Percentiles rank a stretch among this genome's conserved stretches.
These are phyloP conservation scores for Sporisorium scitamineum DNA, from an alignment of 1,284 basidiomycete species.

Conservation along the genomic window DNA sequence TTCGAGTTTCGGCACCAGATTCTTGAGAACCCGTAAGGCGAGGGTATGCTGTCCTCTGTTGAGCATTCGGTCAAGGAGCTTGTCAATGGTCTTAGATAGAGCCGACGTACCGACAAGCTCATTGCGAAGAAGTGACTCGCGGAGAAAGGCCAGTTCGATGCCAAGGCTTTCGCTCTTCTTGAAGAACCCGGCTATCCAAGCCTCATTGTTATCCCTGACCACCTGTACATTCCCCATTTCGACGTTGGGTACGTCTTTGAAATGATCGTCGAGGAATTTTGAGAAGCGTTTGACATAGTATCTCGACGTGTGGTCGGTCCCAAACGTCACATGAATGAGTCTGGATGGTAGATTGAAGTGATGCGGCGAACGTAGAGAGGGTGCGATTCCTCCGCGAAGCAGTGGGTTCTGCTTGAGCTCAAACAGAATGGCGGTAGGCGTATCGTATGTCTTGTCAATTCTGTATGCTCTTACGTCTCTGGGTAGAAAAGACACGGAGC, in stretches of 20 bases:
- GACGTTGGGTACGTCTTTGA: background rate
- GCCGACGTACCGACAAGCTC: conserved; percentile 26
- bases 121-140: conserved; percentile 35
- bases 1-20: conserved; percentile 26
- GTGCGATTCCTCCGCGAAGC: background rate
- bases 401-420: conserved; percentile 27
- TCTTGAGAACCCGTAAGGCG: conserved; percentile 18
- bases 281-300: background rate
- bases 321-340: conserved; percentile 10
- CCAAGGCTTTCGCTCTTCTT: conserved; percentile 11
- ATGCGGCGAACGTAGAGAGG: conserved; percentile 1
- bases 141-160: conserved; percentile 31
- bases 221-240: conserved; percentile 2
- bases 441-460: background rate
- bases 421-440: conserved; percentile 9
- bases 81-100: background rate
- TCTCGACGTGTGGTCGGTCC: background rate
- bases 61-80: conserved; percentile 9
- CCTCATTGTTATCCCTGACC: conserved; percentile 5
- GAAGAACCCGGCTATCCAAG: conserved; percentile 21
- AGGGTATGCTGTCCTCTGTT: conserved; percentile 1
- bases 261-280: background rate
- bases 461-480: conserved; percentile 17
- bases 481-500: conserved; percentile 20
- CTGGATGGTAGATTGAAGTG: conserved; percentile 10